Evolutionary conservation across 176 grass and related monocot genomes (phyloP).

Genomic region (Chloris gayana): DNA sequence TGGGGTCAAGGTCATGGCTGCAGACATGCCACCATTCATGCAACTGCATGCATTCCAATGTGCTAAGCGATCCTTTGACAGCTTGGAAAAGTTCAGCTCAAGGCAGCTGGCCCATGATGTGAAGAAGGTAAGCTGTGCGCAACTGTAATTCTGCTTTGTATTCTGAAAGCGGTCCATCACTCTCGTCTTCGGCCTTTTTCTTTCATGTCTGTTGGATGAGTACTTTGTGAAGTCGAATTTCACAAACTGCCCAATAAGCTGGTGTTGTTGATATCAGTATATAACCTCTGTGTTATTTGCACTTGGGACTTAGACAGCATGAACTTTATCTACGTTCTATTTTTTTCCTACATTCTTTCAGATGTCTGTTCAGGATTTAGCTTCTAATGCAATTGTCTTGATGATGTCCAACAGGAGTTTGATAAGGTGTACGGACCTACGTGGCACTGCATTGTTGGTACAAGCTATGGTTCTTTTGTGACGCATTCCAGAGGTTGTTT

Average conservation of each 20-base stretch:
- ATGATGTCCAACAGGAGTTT: slow-evolving; percentile 62
- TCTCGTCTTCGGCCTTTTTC: neutral
- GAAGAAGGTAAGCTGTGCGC: slow-evolving; percentile 60
- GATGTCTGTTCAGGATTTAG: neutral
- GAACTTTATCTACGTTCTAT: neutral
- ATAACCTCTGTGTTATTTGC: neutral
- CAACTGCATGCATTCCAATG: slow-evolving; percentile 77
- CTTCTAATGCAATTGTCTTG: slow-evolving; percentile 21
- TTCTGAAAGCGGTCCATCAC: neutral
- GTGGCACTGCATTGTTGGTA: slow-evolving; percentile 88
- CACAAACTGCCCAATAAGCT: neutral
- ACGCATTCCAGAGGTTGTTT: slow-evolving; percentile 72
- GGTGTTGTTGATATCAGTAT: neutral
- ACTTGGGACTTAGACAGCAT: neutral
- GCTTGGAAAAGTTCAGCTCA: slow-evolving; percentile 74
- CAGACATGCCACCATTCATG: slow-evolving; percentile 83
- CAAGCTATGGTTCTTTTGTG: slow-evolving; percentile 79
- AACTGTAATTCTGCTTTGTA: slow-evolving; percentile 21
- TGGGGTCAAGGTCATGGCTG: slow-evolving; percentile 63
- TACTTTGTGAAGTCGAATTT: slow-evolving; percentile 3
- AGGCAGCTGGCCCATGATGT: slow-evolving; percentile 83
- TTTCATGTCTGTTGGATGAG: slow-evolving; percentile 1
- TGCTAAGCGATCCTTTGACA: slow-evolving; percentile 60
- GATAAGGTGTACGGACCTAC: slow-evolving; percentile 70
- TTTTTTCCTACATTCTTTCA: neutral